Evolutionary conservation across 768 basidiomycete species (phyloP).

Genomic region (Mycena rosella): DNA sequence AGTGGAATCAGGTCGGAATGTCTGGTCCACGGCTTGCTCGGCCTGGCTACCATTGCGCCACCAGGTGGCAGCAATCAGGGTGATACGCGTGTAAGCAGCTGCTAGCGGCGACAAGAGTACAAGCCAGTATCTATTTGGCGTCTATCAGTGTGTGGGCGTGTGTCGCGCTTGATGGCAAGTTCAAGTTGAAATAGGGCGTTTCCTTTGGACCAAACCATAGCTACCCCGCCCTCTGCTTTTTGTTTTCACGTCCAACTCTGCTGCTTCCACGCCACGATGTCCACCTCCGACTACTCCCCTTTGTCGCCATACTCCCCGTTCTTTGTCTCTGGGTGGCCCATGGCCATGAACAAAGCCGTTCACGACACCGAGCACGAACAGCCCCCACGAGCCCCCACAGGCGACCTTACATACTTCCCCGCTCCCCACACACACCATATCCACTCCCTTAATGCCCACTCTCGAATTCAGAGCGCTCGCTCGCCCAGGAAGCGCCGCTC

Average conservation of each 20-base stretch:
- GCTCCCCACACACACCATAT: not conserved
- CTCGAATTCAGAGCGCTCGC: conserved; percentile 12
- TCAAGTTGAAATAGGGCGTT: conserved; percentile 14
- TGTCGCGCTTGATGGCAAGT: no score
- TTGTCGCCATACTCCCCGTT: conserved; percentile 27
- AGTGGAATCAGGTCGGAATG: not conserved
- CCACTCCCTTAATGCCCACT: not conserved
- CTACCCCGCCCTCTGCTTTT: not conserved
- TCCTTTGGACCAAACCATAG: not conserved
- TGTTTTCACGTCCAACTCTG: not conserved
- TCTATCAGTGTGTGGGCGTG: no score
- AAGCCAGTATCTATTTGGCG: no score
- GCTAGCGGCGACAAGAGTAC: no score
- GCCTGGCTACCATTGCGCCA: conserved; percentile 6
- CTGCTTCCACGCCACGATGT: not conserved
- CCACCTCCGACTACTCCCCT: not conserved
- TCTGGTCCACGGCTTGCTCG: not conserved
- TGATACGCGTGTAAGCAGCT: not conserved
- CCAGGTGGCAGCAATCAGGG: not conserved
- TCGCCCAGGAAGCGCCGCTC: conserved; percentile 59
- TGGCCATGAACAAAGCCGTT: conserved; percentile 11
- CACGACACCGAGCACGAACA: conserved; percentile 22
- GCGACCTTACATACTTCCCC: conserved; percentile 26
- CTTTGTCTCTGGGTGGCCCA: conserved; percentile 22
- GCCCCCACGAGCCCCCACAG: conserved; percentile 18